Evolutionary conservation across 805 yeast genomes (phyloP), one percentile per base, ranked within the genome.

Genomic region (Metschnikowia dekortorum): DNA sequence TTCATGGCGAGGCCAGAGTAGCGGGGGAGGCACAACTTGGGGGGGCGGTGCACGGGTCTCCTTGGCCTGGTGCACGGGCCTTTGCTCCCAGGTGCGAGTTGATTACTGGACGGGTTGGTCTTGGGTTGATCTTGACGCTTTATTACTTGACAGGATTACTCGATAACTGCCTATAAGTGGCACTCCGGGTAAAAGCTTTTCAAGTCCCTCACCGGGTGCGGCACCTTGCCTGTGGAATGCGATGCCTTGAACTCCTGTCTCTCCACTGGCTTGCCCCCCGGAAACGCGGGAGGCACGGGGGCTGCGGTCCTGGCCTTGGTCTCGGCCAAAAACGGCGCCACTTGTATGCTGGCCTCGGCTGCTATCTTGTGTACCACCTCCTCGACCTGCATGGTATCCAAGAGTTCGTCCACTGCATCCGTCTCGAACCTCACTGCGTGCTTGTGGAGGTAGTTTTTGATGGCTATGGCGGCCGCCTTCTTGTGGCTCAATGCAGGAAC

Each of bases 201-300:
- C 45, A 69, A 59, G 2, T 61, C 60, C 18, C 53, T 52, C 39
- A 61, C 61, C 1, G 95, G 89, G 45, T 62, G 65, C 8, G 94
- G 87, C n/a, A 83, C 76, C 1, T 80, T 79, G 0, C 90, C 85
- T 46, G 81, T 60, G 40, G 69, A 71, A 54, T 81, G 65, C 2
- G 65, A 62, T 16, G 81, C 66, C 64, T 85, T 85, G 75, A 88
- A 87, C 29, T 67, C 73, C 28, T 77, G 64, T 53, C 73, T 69
- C 1, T 63, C 61, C 52, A 84, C 73, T 11, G 66, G 46, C 37
- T 65, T 62, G 8, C 87, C 88, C 2, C 70, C 67, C 16, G 85
- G 85, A 61, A 72, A 80, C 2, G 61, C 65, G 9, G 62, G 58
- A 1, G 77, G 76, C 4, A 63, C 64, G 6, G 74, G 74, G 2